phyloP scores from a whole-genome alignment of 805 yeast genomes.

The Grigorovia jiainica region DNA sequence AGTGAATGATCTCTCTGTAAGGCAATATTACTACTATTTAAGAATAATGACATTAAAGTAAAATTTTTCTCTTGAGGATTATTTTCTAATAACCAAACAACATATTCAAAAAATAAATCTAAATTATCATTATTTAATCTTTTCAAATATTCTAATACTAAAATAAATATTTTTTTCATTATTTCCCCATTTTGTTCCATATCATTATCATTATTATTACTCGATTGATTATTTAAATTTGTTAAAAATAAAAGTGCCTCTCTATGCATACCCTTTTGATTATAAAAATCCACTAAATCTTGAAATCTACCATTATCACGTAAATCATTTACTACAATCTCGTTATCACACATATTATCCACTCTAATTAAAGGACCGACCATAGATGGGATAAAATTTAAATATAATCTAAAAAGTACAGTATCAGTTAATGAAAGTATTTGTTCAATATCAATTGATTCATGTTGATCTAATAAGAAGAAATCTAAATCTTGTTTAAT shows the following conservation, averaged over 20 bases:
- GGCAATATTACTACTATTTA: slow-evolving; percentile 54
- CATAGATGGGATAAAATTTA: slow-evolving; percentile 56
- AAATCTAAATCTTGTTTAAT: slow-evolving; percentile 20
- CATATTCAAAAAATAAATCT: slow-evolving; percentile 47
- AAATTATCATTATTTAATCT: slow-evolving; percentile 41
- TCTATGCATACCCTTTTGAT: slow-evolving; percentile 48
- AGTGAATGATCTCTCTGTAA: slow-evolving; percentile 44
- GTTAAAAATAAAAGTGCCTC: slow-evolving; percentile 57
- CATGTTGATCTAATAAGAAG: slow-evolving; percentile 24
- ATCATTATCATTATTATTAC: slow-evolving; percentile 3
- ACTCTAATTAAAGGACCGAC: slow-evolving; percentile 77
- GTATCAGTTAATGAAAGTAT: slow-evolving; percentile 56
- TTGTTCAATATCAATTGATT: slow-evolving; percentile 28
- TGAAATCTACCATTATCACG: slow-evolving; percentile 39
- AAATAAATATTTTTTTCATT: slow-evolving; percentile 21
- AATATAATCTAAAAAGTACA: slow-evolving; percentile 64
- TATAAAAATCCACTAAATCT: slow-evolving; percentile 73
- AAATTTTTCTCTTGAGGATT: slow-evolving; percentile 22
- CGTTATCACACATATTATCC: slow-evolving; percentile 61
- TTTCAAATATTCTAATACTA: slow-evolving; percentile 53
- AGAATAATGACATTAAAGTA: slow-evolving; percentile 44
- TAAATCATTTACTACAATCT: slow-evolving; percentile 48
- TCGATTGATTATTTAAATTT: slow-evolving; percentile 6
- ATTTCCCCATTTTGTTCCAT: slow-evolving; percentile 9
- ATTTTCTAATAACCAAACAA: slow-evolving; percentile 37